Evolutionary conservation across 768 basidiomycete species (phyloP).

Genomic region (Coprinopsis cinerea): DNA sequence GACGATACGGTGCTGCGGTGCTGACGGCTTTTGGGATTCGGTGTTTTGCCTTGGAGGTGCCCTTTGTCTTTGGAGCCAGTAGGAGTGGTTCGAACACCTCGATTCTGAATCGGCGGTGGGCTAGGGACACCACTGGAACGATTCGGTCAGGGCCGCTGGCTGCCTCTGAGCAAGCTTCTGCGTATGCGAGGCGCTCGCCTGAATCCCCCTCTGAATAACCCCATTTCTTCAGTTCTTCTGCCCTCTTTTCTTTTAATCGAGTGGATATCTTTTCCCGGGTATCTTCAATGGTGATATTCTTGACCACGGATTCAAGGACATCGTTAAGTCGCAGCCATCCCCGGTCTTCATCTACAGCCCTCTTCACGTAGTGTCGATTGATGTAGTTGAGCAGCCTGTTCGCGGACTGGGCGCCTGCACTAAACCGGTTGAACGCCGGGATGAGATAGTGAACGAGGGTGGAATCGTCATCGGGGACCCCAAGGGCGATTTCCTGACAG

Average conservation of each 20-base stretch:
- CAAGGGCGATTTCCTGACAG: slow-evolving; percentile 55
- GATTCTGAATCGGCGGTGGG: slow-evolving; percentile 64
- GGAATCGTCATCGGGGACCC: slow-evolving; percentile 60
- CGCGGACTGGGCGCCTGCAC: slow-evolving; percentile 59
- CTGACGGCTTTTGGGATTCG: slow-evolving; percentile 38
- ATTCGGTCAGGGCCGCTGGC: slow-evolving; percentile 64
- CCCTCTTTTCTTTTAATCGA: slow-evolving; percentile 51
- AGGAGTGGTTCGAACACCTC: slow-evolving; percentile 69
- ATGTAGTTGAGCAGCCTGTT: slow-evolving; percentile 76
- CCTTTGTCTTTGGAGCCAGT: slow-evolving; percentile 60
- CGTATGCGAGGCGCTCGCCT: slow-evolving; percentile 41
- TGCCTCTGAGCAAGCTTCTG: slow-evolving; percentile 70
- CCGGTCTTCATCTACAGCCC: slow-evolving; percentile 70
- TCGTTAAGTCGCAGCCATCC: slow-evolving; percentile 72
- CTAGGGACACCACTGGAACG: slow-evolving; percentile 57
- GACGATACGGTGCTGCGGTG: slow-evolving; percentile 36
- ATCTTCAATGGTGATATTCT: slow-evolving; percentile 42
- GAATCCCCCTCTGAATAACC: slow-evolving; percentile 52
- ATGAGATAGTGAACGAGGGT: slow-evolving; percentile 65
- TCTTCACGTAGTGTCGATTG: slow-evolving; percentile 72
- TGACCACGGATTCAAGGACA: slow-evolving; percentile 55
- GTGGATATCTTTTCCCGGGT: slow-evolving; percentile 56
- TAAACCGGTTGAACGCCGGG: slow-evolving; percentile 66
- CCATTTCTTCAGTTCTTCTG: slow-evolving; percentile 67
- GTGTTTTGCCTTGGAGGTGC: slow-evolving; percentile 44